These are phyloP conservation scores for Triangularia verruculosa DNA, from an alignment of 2,329 filamentous ascomycete genomes.

Conservation along the genomic window DNA sequence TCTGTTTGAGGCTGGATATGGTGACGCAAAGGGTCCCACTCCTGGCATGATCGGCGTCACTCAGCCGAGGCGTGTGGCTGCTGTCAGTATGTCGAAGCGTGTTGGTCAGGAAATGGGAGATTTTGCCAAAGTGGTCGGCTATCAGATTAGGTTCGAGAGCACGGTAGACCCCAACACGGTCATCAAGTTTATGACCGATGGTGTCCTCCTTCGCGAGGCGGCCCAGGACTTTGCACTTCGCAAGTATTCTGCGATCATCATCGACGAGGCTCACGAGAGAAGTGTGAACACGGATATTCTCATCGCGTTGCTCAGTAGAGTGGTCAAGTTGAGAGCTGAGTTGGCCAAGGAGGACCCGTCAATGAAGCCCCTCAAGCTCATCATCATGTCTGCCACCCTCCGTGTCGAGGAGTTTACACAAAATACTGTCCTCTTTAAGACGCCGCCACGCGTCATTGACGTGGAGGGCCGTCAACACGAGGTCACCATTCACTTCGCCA, in stretches of 20 bases:
- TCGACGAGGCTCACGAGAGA: conserved; percentile 95
- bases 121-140: conserved; percentile 74
- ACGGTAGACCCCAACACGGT: conserved; percentile 76
- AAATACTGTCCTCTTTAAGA: conserved; percentile 75
- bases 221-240: conserved; percentile 81
- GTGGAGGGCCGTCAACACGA: conserved; percentile 89
- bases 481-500: conserved; percentile 85
- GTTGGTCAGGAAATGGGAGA: conserved; percentile 82
- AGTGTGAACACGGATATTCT: conserved; percentile 97
- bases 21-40: conserved; percentile 70
- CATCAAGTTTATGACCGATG: conserved; percentile 99
- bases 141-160: conserved; percentile 94
- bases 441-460: conserved; percentile 77
- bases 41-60: conserved; percentile 94
- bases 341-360: conserved; percentile 69
- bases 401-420: conserved; percentile 86
- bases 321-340: conserved; percentile 77
- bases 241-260: conserved; percentile 90
- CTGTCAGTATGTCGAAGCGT: conserved; percentile 93
- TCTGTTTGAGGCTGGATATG: conserved; percentile 89
- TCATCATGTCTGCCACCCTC: conserved; percentile 97
- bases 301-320: conserved; percentile 94
- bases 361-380: conserved; percentile 77
- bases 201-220: conserved; percentile 88
- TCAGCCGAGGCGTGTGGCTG: conserved; percentile 89